These are phyloP conservation scores for Kurtzmaniella quercitrusa DNA, from an alignment of 1,139 yeast species.

Conservation along the genomic window DNA sequence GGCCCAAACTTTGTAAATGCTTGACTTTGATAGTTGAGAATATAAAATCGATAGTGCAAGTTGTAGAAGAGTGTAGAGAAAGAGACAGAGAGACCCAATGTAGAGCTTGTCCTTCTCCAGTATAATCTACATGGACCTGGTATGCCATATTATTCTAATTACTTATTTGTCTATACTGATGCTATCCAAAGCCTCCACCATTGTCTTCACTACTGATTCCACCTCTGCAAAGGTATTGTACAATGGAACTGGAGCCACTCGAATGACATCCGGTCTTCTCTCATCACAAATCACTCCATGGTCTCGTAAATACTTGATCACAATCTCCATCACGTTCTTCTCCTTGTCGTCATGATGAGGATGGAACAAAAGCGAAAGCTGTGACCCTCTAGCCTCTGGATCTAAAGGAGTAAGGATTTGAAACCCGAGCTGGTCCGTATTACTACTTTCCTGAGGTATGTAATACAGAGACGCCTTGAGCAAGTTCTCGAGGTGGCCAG, in stretches of 20 bases:
- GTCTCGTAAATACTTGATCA: conserved; percentile 45
- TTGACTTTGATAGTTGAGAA: conserved; percentile 2
- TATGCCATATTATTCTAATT: conserved; percentile 1
- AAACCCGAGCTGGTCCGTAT: conserved; percentile 39
- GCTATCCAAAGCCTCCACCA: conserved; percentile 36
- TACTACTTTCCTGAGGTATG: conserved; percentile 21
- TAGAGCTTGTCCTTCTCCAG: no score
- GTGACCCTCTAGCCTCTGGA: conserved; percentile 67
- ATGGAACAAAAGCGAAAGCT: conserved; percentile 66
- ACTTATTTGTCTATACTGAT: conserved; percentile 7
- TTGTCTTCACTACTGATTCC: conserved; percentile 35
- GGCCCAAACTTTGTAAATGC: conserved; percentile 29
- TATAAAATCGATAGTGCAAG: not conserved
- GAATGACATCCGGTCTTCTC: conserved; percentile 80
- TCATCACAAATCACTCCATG: conserved; percentile 81
- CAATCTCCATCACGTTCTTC: conserved; percentile 58
- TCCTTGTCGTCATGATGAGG: conserved; percentile 39
- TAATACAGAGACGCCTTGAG: conserved; percentile 44
- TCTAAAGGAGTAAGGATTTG: conserved; percentile 69
- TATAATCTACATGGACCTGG: no score
- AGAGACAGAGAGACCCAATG: no score
- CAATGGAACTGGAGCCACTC: conserved; percentile 80
- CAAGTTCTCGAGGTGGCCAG: conserved; percentile 49
- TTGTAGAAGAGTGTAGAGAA: no score
- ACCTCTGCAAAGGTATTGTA: conserved; percentile 77